Evolutionary conservation across 192 early-diverging fungal genomes (phyloP), one percentile per base, ranked within the genome.

Genomic region (Diversispora epigaea): DNA sequence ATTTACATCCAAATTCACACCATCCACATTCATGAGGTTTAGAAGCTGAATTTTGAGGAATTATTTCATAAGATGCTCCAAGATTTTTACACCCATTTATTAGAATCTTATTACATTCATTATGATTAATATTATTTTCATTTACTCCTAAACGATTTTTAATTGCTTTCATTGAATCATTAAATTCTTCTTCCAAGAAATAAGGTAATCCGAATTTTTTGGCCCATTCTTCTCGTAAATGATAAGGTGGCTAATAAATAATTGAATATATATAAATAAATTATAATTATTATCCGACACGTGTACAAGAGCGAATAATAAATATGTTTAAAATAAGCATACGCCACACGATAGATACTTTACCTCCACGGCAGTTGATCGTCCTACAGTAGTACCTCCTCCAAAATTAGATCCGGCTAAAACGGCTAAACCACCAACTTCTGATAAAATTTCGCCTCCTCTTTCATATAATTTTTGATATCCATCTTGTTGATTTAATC

Each of bases 381-480:
- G 92, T 77, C 92, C 91, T 61, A 93, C 77, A 10, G 83, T 82
- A 43, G 91, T 92, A 43, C 92, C 93, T 75, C 93, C 93, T 50
- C 93, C 93, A 82, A 88, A 91, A 15, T 89, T 86, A 44, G 76
- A 77, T 6, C 92, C 93, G 11, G 88, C 88, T 21, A 88, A 66
- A 17, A 91, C 73, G 12, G 76, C 79, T 6, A 93, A 67, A 17
- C 81, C 63, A 15, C 88, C 89, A 76, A 89, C 88, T 4, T 83
- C 77, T 25, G 80, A 80, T 11, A 81, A 46, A 43, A 90, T 75
- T 3, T 78, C 68, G 1, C 84, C 89, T 6, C 81, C 76, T 40
- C 67, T 63, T 75, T 94, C 93, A 67, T 87, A 91, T 57, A 91
- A 69, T 11, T 76, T 84, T 11, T 73, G 54, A 40, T 86, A 78